Base-by-base conservation (phyloP, 2,329 filamentous ascomycete species). In the Phaeosphaeriaceae sp. region DNA sequence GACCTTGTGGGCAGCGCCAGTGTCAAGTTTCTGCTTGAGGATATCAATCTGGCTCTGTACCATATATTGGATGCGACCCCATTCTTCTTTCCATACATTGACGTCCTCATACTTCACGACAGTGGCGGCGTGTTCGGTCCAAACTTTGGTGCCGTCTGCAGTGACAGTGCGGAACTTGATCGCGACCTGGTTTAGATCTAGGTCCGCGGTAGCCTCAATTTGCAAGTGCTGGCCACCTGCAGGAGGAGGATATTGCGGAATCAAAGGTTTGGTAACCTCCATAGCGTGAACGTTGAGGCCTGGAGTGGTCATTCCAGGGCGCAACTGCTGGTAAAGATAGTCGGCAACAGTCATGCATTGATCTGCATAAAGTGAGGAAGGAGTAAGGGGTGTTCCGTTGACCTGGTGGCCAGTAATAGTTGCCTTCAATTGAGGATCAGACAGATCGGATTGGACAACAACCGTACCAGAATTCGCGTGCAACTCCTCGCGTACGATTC, bases 231-330 rank as follows among this genome's bases (percentile, higher is more conserved):
- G 86, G 29, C 78, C 79, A 41, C 75, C 73, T 30, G 74, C 62
- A 20, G 79, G 76, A 52, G 77, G 67, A 20, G 77, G 77, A 46
- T 78, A 73, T 55, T 79, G 76, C 1, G 79, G 80, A 52, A 92
- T 87, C 51, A 92, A 77, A 28, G 87, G 84, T 78, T 90, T 89
- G 42, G 80, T 80, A 1, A 89, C 86, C 66, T 87, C 83, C 77
- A 91, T 85, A 40, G 85, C 77, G 55, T 79, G 79, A 16, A 90
- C 83, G 56, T 90, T 88, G 58, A 85, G 76, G 17, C 83, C 84
- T 16, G 86, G 77, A 26, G 81, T 77, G 42, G 81, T 76, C 7
- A 77, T 73, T 16, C 81, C 80, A 2, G 86, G 85, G 6, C 80
- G 79, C 21, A 86, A 70, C 60, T 87, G 76, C 72, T 84, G 85